Percentiles rank a stretch among this genome's conserved stretches.
Conservation (phyloP, 2,329 filamentous ascomycete genomes). For the Zymoseptoria tritici region DNA sequence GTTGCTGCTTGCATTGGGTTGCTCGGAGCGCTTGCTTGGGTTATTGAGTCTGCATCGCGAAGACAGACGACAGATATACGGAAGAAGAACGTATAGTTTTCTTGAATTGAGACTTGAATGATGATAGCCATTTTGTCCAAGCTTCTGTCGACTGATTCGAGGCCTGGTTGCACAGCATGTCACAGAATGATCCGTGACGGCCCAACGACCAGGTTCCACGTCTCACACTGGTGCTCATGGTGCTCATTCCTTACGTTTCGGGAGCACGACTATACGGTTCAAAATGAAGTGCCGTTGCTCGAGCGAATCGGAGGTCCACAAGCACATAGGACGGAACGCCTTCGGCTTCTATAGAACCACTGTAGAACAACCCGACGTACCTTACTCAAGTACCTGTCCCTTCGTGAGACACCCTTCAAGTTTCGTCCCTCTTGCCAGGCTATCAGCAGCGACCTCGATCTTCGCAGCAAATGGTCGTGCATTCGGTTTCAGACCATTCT, state of each 20-base stretch:
- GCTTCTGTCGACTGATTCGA: background rate
- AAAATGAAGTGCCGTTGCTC: background rate
- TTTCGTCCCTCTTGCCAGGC: background rate
- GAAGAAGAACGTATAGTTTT: slow-evolving; percentile 6
- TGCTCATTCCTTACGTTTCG: too few species aligned
- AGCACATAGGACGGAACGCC: background rate
- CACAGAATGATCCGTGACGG: background rate
- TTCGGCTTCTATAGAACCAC: background rate
- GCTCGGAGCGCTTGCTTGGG: slow-evolving; percentile 4
- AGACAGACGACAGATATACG: slow-evolving; percentile 1
- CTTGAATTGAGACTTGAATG: background rate
- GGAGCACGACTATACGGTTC: background rate
- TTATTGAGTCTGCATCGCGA: slow-evolving; percentile 4
- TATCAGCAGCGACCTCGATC: background rate
- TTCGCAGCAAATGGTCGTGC: background rate
- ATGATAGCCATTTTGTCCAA: background rate
- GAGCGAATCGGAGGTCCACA: background rate
- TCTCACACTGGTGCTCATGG: background rate
- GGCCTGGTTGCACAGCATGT: background rate
- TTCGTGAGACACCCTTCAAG: background rate
- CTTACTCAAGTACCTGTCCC: background rate
- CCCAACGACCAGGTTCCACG: background rate
- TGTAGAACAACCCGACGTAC: background rate
- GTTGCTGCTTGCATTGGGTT: slow-evolving; percentile 32
- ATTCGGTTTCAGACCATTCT: background rate